These are phyloP conservation scores for Nephromyces sp. DNA, from an alignment of 169 alveolate species.

Conservation along the genomic window DNA sequence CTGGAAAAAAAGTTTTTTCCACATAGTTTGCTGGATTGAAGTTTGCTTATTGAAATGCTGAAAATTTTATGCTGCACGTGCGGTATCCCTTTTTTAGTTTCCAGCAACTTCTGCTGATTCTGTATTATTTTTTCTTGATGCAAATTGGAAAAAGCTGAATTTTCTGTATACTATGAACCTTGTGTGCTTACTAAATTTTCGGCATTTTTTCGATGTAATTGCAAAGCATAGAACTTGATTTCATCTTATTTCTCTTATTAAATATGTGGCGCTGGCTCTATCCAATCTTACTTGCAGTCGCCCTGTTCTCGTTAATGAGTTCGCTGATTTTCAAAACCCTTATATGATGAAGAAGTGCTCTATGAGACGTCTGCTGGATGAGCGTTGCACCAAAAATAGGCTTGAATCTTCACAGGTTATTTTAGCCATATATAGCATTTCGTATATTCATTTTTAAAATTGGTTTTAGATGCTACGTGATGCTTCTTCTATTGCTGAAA, in stretches of 20 bases:
- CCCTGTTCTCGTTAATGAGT: constrained; percentile 36
- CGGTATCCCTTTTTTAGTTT: too few relatives aligned
- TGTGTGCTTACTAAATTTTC: background rate
- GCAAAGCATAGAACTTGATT: background rate
- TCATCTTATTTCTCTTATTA: background rate
- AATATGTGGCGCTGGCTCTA: background rate
- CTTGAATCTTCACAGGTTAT: constrained; percentile 34
- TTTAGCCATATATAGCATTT: background rate
- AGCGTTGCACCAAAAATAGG: constrained; percentile 27
- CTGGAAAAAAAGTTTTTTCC: too few relatives aligned
- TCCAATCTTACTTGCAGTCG: constrained; percentile 25
- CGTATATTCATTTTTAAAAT: background rate
- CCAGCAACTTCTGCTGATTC: too few relatives aligned
- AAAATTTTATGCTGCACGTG: too few relatives aligned
- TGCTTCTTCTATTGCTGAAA: too few relatives aligned
- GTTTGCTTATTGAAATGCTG: too few relatives aligned
- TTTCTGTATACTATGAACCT: background rate
- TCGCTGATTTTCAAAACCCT: constrained; percentile 36
- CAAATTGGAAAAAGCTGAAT: too few relatives aligned
- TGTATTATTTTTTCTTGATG: too few relatives aligned
- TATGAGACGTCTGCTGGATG: constrained; percentile 22
- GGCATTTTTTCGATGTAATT: background rate
- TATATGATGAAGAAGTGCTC: constrained; percentile 40
- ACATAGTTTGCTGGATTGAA: too few relatives aligned
- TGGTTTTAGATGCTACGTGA: background rate